phyloP scores from a whole-genome alignment of 2,329 filamentous ascomycete genomes.

The Hymenoscyphus infarciens region DNA sequence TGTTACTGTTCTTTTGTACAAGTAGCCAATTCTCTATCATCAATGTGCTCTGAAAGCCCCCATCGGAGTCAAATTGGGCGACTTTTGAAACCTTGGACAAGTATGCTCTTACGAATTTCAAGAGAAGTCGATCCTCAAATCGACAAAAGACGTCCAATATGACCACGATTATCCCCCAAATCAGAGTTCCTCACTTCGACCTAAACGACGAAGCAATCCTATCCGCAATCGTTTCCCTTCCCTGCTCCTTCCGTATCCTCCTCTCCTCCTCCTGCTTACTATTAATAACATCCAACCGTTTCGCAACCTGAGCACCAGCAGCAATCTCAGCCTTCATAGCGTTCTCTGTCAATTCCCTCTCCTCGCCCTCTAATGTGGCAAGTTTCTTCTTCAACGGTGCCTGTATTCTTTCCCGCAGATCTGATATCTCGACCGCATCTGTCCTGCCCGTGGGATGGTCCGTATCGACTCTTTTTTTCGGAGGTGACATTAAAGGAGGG shows the following conservation, averaged over 20 bases:
- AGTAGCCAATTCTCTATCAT: neutral
- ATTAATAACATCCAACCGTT: slow-evolving; percentile 52
- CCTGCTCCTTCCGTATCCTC: slow-evolving; percentile 54
- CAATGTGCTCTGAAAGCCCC: neutral
- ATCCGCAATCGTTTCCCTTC: slow-evolving; percentile 43
- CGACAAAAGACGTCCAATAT: neutral
- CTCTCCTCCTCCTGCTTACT: slow-evolving; percentile 53
- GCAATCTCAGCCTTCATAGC: slow-evolving; percentile 60
- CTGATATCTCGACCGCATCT: slow-evolving; percentile 23
- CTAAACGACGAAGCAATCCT: slow-evolving; percentile 12
- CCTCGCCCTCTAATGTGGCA: slow-evolving; percentile 53
- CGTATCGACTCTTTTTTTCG: slow-evolving; percentile 14
- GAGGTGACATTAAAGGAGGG: slow-evolving; percentile 47
- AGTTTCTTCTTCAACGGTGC: slow-evolving; percentile 52
- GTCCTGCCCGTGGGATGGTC: slow-evolving; percentile 16
- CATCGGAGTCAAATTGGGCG: neutral
- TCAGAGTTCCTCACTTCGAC: neutral
- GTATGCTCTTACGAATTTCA: neutral
- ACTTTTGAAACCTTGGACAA: neutral
- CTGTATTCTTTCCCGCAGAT: slow-evolving; percentile 47
- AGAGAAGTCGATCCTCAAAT: neutral
- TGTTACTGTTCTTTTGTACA: neutral
- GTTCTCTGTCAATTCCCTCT: slow-evolving; percentile 60
- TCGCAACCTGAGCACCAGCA: slow-evolving; percentile 57
- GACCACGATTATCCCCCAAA: neutral